Conservation (phyloP, 2,329 filamentous ascomycete genomes). For the Grosmannia huntii region DNA sequence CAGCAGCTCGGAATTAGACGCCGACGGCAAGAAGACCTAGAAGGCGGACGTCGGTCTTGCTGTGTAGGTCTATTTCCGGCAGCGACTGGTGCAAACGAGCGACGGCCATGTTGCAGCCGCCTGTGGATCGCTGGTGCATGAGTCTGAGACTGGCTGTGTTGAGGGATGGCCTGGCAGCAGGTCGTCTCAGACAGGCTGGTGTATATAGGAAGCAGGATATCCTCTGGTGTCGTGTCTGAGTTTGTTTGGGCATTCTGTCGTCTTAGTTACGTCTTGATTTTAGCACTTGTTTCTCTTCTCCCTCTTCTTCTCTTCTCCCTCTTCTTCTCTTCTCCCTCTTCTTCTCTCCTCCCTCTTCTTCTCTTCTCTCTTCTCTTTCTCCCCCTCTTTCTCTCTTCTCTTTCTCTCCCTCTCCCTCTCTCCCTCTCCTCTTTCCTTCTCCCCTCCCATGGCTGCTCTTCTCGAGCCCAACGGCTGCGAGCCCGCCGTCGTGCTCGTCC, state of each 20-base stretch:
- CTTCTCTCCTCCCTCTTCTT: conserved; percentile 2
- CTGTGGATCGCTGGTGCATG: too few relatives aligned
- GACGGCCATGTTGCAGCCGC: too few relatives aligned
- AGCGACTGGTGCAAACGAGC: too few relatives aligned
- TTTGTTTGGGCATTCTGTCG: too few relatives aligned
- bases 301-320: too few relatives aligned
- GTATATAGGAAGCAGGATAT: too few relatives aligned
- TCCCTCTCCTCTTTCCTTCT: neutral
- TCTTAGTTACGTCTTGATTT: too few relatives aligned
- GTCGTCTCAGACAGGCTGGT: too few relatives aligned
- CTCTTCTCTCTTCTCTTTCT: conserved; percentile 22
- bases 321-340: neutral
- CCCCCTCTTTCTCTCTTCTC: neutral
- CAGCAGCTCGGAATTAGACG: neutral
- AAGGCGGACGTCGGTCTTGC: too few relatives aligned
- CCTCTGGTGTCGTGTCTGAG: neutral
- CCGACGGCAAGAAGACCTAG: neutral
- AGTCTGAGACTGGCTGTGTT: too few relatives aligned
- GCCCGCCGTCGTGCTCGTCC: conserved; percentile 23
- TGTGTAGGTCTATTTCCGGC: neutral
- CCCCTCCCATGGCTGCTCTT: conserved; percentile 16
- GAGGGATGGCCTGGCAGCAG: too few relatives aligned
- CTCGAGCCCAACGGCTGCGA: conserved; percentile 23
- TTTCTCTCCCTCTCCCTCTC: neutral
- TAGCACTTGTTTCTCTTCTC: too few relatives aligned